Evolutionary conservation across 2,329 filamentous ascomycete species (phyloP).

Genomic region (Fusarium multiceps): DNA sequence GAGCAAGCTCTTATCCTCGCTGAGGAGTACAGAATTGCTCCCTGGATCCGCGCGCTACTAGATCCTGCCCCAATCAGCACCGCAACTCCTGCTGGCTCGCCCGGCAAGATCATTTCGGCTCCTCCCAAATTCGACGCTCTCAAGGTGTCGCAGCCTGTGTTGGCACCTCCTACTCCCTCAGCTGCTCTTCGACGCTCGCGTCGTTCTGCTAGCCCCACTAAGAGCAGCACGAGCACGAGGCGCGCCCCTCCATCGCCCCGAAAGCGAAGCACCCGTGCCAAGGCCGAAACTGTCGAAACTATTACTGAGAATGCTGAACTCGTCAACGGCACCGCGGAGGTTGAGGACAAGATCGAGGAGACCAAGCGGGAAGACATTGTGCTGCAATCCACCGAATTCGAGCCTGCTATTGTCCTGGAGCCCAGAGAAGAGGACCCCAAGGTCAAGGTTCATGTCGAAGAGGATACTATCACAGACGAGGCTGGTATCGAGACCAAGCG

Average conservation of each 20-base stretch:
- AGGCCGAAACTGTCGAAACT: constrained; percentile 54
- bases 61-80: constrained; percentile 82
- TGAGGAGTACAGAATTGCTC: constrained; percentile 84
- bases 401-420: constrained; percentile 61
- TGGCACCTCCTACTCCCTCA: constrained; percentile 63
- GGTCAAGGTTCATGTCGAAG: constrained; percentile 77
- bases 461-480: constrained; percentile 65
- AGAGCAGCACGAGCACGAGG: constrained; percentile 53
- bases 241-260: constrained; percentile 64
- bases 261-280: constrained; percentile 62
- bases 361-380: constrained; percentile 50
- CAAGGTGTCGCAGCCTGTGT: constrained; percentile 52
- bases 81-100: constrained; percentile 70
- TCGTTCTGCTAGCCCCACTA: constrained; percentile 69
- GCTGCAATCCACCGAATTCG: constrained; percentile 62
- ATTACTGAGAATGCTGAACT: constrained; percentile 45
- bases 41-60: constrained; percentile 93
- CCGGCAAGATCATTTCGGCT: constrained; percentile 79
- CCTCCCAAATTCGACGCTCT: constrained; percentile 82
- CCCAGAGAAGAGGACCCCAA: constrained; percentile 67
- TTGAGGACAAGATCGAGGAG: constrained; percentile 39
- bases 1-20: constrained; percentile 83
- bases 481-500: constrained; percentile 74
- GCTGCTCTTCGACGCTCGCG: constrained; percentile 61
- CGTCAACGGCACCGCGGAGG: constrained; percentile 43